Conservation (phyloP, 1,139 yeast genomes). For the Pichia sp. region DNA sequence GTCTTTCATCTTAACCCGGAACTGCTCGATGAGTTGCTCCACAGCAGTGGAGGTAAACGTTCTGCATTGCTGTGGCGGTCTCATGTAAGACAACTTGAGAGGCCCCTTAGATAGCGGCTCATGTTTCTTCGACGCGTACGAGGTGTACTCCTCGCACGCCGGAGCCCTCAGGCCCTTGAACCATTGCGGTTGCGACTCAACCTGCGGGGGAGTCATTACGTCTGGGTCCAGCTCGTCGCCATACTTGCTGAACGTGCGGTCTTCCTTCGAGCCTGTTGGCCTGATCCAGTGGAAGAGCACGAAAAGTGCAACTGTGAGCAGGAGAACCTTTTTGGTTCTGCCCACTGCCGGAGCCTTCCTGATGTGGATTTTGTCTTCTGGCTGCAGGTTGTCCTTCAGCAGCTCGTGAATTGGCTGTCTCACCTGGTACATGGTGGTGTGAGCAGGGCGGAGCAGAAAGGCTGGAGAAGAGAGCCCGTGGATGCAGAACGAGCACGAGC, state of each 20-base stretch:
- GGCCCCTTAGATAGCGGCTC: slow-evolving; percentile 48
- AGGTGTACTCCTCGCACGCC: slow-evolving; percentile 38
- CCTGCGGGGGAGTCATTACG: neutral
- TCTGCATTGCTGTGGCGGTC: slow-evolving; percentile 69
- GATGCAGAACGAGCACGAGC: too few species aligned
- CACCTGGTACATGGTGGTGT: neutral
- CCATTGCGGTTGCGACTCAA: slow-evolving; percentile 13
- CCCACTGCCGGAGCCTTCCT: neutral
- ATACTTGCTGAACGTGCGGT: neutral
- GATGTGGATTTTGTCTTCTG: neutral
- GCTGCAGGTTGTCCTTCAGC: neutral
- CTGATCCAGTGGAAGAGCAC: neutral
- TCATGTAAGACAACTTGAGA: slow-evolving; percentile 59
- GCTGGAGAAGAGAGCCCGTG: too few species aligned
- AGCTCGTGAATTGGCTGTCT: neutral
- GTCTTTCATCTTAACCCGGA: slow-evolving; percentile 48
- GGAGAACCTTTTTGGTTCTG: neutral
- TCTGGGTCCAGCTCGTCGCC: neutral
- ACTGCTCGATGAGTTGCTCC: slow-evolving; percentile 53
- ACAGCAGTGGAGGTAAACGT: slow-evolving; percentile 64
- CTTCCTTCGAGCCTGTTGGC: neutral
- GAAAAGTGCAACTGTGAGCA: neutral
- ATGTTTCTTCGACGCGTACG: slow-evolving; percentile 41
- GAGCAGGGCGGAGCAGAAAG: too few species aligned
- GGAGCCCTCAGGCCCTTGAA: slow-evolving; percentile 18